A percentile compares a stretch with the other conserved stretches of the same genome.
phyloP scores from a whole-genome alignment of 2,329 filamentous ascomycete species.

The Beauveria varroae region DNA sequence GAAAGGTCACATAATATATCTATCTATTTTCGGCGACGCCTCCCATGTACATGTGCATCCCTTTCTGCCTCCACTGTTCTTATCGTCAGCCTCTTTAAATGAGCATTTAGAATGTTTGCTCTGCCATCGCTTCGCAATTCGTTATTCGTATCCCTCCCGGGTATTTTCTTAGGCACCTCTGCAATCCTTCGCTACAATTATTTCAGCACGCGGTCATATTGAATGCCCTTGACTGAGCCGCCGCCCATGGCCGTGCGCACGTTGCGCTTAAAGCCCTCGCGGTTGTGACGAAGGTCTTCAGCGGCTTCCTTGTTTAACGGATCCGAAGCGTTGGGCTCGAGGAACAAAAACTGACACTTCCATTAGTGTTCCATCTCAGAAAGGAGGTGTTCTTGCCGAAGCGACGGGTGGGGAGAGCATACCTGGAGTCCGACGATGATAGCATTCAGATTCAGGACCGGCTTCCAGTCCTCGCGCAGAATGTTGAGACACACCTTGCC shows the following conservation, averaged over 20 bases:
- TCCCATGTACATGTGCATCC: background rate
- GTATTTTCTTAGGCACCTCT: too few species aligned
- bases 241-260: constrained; percentile 79
- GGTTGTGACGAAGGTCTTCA: constrained; percentile 77
- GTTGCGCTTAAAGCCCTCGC: constrained; percentile 87
- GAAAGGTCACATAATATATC: too few species aligned
- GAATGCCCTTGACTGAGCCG: constrained; percentile 62
- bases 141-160: background rate
- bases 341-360: constrained; percentile 74
- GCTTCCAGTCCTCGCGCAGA: constrained; percentile 96
- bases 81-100: background rate
- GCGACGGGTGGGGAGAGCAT: constrained; percentile 19
- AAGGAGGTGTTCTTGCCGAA: background rate
- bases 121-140: background rate
- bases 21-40: background rate
- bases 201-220: constrained; percentile 73
- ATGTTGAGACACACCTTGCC: constrained; percentile 99
- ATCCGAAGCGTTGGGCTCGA: constrained; percentile 94
- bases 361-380: background rate
- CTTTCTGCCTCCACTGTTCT: background rate
- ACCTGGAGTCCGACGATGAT: constrained; percentile 92
- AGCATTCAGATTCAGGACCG: constrained; percentile 91
- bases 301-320: constrained; percentile 98
- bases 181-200: constrained; percentile 26
- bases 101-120: background rate